phyloP scores from a whole-genome alignment of 2,329 filamentous ascomycete genomes.

The Neurospora sp. region DNA sequence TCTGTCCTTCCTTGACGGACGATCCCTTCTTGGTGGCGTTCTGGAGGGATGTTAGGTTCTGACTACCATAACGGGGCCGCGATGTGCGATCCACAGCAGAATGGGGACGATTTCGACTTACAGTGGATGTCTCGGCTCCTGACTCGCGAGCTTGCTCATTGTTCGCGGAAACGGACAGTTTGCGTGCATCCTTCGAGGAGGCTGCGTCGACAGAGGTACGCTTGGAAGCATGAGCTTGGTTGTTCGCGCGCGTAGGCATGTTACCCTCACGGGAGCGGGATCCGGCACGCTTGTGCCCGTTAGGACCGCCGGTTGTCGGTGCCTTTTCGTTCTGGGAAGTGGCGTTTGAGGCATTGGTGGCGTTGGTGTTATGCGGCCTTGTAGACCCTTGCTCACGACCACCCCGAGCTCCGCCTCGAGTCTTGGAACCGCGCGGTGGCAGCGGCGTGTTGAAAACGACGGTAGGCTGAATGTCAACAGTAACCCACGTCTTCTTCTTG shows the following conservation, averaged over 20 bases:
- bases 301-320: constrained; percentile 17
- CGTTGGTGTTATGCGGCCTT: constrained; percentile 18
- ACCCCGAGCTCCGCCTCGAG: constrained; percentile 38
- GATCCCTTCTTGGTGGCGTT: constrained; percentile 13
- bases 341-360: constrained; percentile 9
- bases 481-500: constrained; percentile 67
- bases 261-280: constrained; percentile 28
- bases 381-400: constrained; percentile 27
- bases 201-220: constrained; percentile 33
- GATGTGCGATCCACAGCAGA: not conserved
- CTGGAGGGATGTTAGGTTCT: constrained; percentile 9
- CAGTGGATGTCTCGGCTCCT: constrained; percentile 22
- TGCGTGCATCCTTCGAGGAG: constrained; percentile 35
- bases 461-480: constrained; percentile 62
- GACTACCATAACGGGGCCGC: not conserved
- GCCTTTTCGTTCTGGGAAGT: constrained; percentile 27
- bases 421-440: constrained; percentile 41
- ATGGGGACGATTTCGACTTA: constrained; percentile 23
- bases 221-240: constrained; percentile 32
- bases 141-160: constrained; percentile 33
- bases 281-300: constrained; percentile 20
- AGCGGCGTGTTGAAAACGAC: constrained; percentile 82
- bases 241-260: constrained; percentile 25
- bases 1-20: constrained; percentile 13
- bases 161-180: constrained; percentile 24